Evolutionary conservation across 306 rosid genomes (phyloP).

Genomic region (Medicago truncatula): MtrunA17r5.0-ANR NC_053048.1:10069501-10070000

Average conservation of each 20-base stretch:
- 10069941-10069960: slow-evolving; percentile 21
- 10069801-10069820: background rate
- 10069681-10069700: slow-evolving; percentile 24
- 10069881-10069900: slow-evolving; percentile 29
- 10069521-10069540: background rate
- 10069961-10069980: slow-evolving; percentile 45
- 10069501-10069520: background rate
- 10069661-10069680: slow-evolving; percentile 4
- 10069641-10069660: background rate
- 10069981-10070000: slow-evolving; percentile 47
- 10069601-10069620: background rate
- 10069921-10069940: slow-evolving; percentile 19
- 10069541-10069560: background rate
- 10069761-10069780: slow-evolving; percentile 29
- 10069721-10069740: slow-evolving; percentile 12
- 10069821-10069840: slow-evolving; percentile 11
- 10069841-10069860: slow-evolving; percentile 5
- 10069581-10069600: background rate
- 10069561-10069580: background rate
- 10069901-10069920: slow-evolving; percentile 13
- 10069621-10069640: too few species aligned
- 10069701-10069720: slow-evolving; percentile 3
- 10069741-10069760: slow-evolving; percentile 10
- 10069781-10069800: background rate
- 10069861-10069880: background rate